Conservation (phyloP, 2,329 filamentous ascomycete genomes). For the Stemphylium lycopersici region DNA sequence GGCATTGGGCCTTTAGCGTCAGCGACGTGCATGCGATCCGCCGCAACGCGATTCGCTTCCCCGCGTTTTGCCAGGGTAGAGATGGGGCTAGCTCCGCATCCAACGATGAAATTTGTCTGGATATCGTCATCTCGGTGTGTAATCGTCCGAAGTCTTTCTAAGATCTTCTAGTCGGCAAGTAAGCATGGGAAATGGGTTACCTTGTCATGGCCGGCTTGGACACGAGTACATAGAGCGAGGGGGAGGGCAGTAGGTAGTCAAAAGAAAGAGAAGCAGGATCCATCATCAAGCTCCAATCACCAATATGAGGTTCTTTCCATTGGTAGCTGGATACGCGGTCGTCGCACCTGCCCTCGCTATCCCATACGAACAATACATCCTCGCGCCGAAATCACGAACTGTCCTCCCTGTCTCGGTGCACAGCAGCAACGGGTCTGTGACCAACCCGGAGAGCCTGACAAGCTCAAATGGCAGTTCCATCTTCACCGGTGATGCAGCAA, state of each 20-base stretch:
- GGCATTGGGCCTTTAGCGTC: neutral
- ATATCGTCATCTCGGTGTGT: conserved; percentile 18
- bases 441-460: conserved; percentile 42
- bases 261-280: no score
- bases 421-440: conserved; percentile 49
- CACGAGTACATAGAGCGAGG: neutral
- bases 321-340: neutral
- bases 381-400: conserved; percentile 49
- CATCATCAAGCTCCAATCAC: no score
- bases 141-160: conserved; percentile 4
- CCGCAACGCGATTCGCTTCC: conserved; percentile 7
- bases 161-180: no score
- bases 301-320: neutral
- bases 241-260: no score
- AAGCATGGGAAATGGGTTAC: no score
- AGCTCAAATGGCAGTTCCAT: conserved; percentile 34
- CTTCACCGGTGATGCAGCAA: conserved; percentile 47
- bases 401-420: conserved; percentile 42
- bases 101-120: neutral
- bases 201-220: neutral
- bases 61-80: conserved; percentile 6
- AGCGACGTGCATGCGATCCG: conserved; percentile 1
- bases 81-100: conserved; percentile 1
- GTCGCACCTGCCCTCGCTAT: neutral
- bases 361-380: conserved; percentile 51